Percentiles rank a stretch among this genome's conserved stretches.
These are phyloP conservation scores for Adansonia rubrostipa DNA, from an alignment of 441 rosid genomes.

Conservation along the genomic window DNA sequence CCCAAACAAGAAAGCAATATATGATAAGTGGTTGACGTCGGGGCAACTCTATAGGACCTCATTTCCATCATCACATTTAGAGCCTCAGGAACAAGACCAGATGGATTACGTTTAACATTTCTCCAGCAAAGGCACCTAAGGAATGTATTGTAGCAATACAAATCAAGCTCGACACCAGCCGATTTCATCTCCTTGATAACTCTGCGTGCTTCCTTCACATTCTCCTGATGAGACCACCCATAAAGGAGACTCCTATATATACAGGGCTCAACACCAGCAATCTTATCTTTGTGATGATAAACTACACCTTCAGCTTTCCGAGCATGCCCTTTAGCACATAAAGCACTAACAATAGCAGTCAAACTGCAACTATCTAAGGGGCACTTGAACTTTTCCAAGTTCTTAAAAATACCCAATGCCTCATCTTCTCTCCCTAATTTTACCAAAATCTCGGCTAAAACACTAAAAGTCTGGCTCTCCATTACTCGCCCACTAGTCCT, in stretches of 20 bases:
- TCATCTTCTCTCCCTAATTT: conserved; percentile 74
- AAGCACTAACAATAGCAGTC: conserved; percentile 61
- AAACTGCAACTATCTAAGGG: conserved; percentile 56
- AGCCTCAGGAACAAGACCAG: conserved; percentile 83
- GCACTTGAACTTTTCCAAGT: conserved; percentile 73
- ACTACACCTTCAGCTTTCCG: conserved; percentile 78
- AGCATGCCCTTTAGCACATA: conserved; percentile 77
- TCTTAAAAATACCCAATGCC: conserved; percentile 84
- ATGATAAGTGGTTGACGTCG: conserved; percentile 69
- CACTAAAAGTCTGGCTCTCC: conserved; percentile 60
- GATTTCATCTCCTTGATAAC: conserved; percentile 76
- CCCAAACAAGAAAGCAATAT: conserved; percentile 74
- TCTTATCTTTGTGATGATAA: conserved; percentile 60
- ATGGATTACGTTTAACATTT: conserved; percentile 63
- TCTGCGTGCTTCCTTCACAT: conserved; percentile 71
- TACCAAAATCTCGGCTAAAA: conserved; percentile 70
- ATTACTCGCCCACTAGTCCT: conserved; percentile 56
- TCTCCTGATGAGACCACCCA: conserved; percentile 68
- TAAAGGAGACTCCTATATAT: conserved; percentile 66
- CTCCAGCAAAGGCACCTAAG: conserved; percentile 70
- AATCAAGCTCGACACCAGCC: conserved; percentile 52
- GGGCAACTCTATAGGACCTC: conserved; percentile 58
- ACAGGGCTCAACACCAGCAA: conserved; percentile 45
- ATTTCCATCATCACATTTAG: conserved; percentile 84
- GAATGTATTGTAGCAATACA: conserved; percentile 69